These are phyloP conservation scores for Amanita rimosa DNA, from an alignment of 768 basidiomycete genomes.

Conservation along the genomic window DNA sequence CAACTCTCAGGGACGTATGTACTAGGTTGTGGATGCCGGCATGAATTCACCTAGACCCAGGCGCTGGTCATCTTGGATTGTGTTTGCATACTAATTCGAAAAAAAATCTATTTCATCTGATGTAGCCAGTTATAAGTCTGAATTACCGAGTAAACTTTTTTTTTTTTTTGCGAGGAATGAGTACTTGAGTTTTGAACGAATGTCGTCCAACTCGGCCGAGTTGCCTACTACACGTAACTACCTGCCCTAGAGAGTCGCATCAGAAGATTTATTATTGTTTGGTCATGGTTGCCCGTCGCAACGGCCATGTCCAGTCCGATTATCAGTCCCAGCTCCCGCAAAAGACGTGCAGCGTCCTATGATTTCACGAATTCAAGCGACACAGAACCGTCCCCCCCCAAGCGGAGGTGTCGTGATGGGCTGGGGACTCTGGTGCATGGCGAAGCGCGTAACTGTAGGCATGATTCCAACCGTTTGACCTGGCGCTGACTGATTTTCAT, in stretches of 20 bases:
- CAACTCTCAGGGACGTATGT: too few relatives aligned
- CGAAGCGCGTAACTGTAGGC: not conserved
- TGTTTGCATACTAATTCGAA: too few relatives aligned
- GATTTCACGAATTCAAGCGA: conserved; percentile 1
- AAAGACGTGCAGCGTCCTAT: conserved; percentile 14
- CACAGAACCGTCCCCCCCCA: not conserved
- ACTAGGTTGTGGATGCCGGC: too few relatives aligned
- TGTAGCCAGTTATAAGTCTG: too few relatives aligned
- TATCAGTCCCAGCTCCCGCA: conserved; percentile 13
- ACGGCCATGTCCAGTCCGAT: conserved; percentile 5
- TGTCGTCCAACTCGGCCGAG: too few relatives aligned
- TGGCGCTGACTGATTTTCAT: not conserved
- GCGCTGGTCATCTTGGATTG: too few relatives aligned
- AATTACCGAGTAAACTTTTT: too few relatives aligned
- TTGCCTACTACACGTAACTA: not conserved
- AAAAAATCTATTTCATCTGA: too few relatives aligned
- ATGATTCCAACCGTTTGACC: not conserved
- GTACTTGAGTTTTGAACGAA: too few relatives aligned
- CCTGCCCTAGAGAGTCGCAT: not conserved
- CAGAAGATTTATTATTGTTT: not conserved
- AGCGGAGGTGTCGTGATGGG: not conserved
- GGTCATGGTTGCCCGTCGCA: not conserved
- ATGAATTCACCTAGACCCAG: too few relatives aligned
- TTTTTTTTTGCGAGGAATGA: too few relatives aligned
- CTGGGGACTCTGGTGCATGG: not conserved